Percentiles rank a stretch among this genome's conserved stretches.
Conservation (phyloP, 2,329 filamentous ascomycete genomes). For the Colletotrichum paranaense region DNA sequence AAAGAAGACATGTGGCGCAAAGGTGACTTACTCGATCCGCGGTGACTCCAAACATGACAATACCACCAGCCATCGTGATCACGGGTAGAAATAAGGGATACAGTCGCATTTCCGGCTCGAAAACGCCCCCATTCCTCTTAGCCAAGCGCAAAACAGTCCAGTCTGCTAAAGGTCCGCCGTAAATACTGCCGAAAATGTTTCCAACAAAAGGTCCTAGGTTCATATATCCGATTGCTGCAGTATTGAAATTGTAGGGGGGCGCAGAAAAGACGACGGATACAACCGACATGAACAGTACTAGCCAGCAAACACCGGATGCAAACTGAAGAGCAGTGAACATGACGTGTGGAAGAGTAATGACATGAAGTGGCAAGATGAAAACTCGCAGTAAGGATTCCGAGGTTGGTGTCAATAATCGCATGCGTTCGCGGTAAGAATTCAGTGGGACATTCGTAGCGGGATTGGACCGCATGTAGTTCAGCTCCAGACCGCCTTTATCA, state of each 20-base stretch:
- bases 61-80: constrained; percentile 43
- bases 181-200: constrained; percentile 48
- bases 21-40: constrained; percentile 42
- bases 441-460: constrained; percentile 6
- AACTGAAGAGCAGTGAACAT: constrained; percentile 53
- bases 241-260: constrained; percentile 44
- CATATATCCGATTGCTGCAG: constrained; percentile 41
- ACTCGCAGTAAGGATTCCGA: constrained; percentile 31
- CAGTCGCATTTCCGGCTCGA: constrained; percentile 56
- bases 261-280: constrained; percentile 45
- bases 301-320: constrained; percentile 49
- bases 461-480: constrained; percentile 9
- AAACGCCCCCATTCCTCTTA: constrained; percentile 50
- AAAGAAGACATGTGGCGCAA: not conserved
- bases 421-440: constrained; percentile 36
- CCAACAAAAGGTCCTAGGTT: constrained; percentile 48
- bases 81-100: constrained; percentile 43
- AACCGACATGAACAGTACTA: constrained; percentile 47
- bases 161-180: constrained; percentile 52
- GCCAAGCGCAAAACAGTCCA: constrained; percentile 49
- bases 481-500: not conserved
- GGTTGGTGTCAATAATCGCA: constrained; percentile 39
- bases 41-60: constrained; percentile 50
- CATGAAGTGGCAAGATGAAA: constrained; percentile 32
- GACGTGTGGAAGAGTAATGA: constrained; percentile 44